Percentiles rank a stretch among this genome's conserved stretches.
These are phyloP conservation scores for Gaillardinia entomophila DNA, from an alignment of 805 yeast genomes.

Conservation along the genomic window DNA sequence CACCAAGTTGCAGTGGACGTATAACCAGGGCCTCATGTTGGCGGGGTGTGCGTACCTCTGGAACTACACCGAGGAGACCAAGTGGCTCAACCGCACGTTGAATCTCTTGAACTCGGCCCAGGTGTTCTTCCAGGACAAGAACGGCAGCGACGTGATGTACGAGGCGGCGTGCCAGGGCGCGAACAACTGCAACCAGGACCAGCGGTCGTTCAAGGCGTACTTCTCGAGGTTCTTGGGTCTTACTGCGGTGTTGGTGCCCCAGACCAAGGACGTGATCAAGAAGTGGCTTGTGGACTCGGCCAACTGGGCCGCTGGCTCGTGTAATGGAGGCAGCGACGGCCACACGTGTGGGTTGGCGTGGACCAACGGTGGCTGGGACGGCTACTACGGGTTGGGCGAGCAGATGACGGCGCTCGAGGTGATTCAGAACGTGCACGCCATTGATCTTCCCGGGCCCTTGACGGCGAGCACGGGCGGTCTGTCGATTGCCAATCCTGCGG, in stretches of 20 bases:
- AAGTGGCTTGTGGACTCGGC: constrained; percentile 37
- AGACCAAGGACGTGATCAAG: constrained; percentile 42
- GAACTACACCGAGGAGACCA: constrained; percentile 59
- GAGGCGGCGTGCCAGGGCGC: constrained; percentile 80
- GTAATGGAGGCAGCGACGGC: constrained; percentile 13
- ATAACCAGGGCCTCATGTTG: constrained; percentile 75
- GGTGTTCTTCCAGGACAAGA: constrained; percentile 43
- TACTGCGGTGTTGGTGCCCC: constrained; percentile 69
- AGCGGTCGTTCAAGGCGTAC: constrained; percentile 87
- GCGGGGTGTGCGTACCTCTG: constrained; percentile 79
- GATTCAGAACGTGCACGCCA: constrained; percentile 14
- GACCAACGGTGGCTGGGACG: constrained; percentile 13
- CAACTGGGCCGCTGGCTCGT: constrained; percentile 13
- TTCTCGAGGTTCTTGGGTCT: constrained; percentile 68
- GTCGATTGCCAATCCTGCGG: constrained; percentile 28
- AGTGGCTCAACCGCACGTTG: constrained; percentile 62
- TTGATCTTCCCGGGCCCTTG: constrained; percentile 23
- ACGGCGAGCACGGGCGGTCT: constrained; percentile 31
- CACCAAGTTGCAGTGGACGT: constrained; percentile 70
- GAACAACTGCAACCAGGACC: constrained; percentile 72
- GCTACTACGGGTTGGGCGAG: constrained; percentile 13
- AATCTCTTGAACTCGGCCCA: constrained; percentile 49
- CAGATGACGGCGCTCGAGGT: constrained; percentile 17
- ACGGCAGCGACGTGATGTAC: constrained; percentile 47
- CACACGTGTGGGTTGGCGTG: constrained; percentile 16